Evolutionary conservation across 768 basidiomycete species (phyloP).

Genomic region (Russula virescens): DNA sequence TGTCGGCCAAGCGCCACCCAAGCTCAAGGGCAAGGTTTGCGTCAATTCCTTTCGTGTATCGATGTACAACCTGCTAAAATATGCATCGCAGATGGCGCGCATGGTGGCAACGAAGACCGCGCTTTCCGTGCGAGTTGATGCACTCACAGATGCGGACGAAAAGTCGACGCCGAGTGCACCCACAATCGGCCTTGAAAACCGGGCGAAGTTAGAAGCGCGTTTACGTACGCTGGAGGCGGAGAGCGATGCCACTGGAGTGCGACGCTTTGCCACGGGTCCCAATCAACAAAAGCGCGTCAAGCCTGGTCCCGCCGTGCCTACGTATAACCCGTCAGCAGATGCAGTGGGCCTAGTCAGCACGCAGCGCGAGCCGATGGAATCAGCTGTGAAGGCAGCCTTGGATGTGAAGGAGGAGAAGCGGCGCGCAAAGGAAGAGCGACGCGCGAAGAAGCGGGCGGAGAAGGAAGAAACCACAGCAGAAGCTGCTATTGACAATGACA

Average conservation of each 20-base stretch:
- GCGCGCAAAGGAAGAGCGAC: slow-evolving; percentile 71
- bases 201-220: slow-evolving; percentile 92
- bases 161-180: slow-evolving; percentile 81
- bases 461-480: slow-evolving; percentile 41
- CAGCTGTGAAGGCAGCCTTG: slow-evolving; percentile 64
- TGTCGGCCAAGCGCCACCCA: slow-evolving; percentile 94
- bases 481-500: slow-evolving; percentile 26
- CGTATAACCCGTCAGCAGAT: slow-evolving; percentile 86
- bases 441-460: slow-evolving; percentile 55
- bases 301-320: slow-evolving; percentile 70
- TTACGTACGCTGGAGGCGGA: slow-evolving; percentile 85
- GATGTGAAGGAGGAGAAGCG: slow-evolving; percentile 88
- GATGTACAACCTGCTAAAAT: neutral
- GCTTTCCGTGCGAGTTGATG: slow-evolving; percentile 95
- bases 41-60: neutral
- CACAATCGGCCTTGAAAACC: slow-evolving; percentile 87
- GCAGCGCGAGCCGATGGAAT: slow-evolving; percentile 73
- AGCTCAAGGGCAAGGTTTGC: slow-evolving; percentile 91
- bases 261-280: slow-evolving; percentile 54
- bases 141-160: slow-evolving; percentile 85
- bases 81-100: slow-evolving; percentile 78
- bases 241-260: slow-evolving; percentile 64
- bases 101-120: slow-evolving; percentile 99
- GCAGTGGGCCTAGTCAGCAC: slow-evolving; percentile 78
- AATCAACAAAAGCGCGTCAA: slow-evolving; percentile 76